phyloP scores from a whole-genome alignment of 1,284 basidiomycete species.

The Schizophyllum amplum region DNA sequence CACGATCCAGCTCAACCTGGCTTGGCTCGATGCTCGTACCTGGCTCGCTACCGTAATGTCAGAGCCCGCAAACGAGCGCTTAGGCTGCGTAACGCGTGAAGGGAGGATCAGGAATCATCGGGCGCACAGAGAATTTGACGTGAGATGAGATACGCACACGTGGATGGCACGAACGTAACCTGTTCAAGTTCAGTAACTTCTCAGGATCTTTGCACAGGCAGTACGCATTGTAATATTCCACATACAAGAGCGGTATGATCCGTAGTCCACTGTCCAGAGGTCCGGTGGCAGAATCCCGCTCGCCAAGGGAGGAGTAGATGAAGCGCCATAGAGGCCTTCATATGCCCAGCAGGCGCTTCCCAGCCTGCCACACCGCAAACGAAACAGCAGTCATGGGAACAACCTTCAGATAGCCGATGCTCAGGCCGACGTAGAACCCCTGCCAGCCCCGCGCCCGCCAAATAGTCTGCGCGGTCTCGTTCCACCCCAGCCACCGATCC shows the following conservation, averaged over 20 bases:
- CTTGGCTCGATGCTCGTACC: too few species aligned
- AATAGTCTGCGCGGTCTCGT: slow-evolving; percentile 67
- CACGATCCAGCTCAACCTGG: not conserved
- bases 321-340: slow-evolving; percentile 12
- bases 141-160: too few species aligned
- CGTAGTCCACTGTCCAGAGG: not conserved
- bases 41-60: too few species aligned
- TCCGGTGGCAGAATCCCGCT: not conserved
- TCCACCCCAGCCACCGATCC: slow-evolving; percentile 73
- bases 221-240: too few species aligned
- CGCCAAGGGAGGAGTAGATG: not conserved
- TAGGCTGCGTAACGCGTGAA: too few species aligned
- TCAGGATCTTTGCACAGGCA: too few species aligned
- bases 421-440: slow-evolving; percentile 92
- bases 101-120: too few species aligned
- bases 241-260: too few species aligned
- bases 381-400: slow-evolving; percentile 92
- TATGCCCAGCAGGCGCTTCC: slow-evolving; percentile 54
- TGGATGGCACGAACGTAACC: too few species aligned
- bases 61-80: too few species aligned
- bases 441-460: slow-evolving; percentile 69
- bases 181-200: too few species aligned
- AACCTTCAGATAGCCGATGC: slow-evolving; percentile 94
- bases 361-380: slow-evolving; percentile 70
- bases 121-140: too few species aligned